Base-by-base conservation (phyloP, 176 grass and related monocot genomes). In the Cymbopogon citratus region DNA sequence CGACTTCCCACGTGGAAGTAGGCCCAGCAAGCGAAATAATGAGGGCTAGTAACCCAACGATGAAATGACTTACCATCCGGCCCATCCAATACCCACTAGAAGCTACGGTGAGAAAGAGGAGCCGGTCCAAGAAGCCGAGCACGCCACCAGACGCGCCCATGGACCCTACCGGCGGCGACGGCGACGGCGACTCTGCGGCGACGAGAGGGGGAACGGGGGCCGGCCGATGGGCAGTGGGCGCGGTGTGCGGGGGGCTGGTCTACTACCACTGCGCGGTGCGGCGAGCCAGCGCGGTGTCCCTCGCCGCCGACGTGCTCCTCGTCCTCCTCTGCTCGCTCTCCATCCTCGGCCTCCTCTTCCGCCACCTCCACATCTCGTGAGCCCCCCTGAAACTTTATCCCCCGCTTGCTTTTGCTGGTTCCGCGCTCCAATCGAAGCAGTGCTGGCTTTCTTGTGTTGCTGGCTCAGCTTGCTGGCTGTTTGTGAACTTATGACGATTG, bases 321-420 rank as follows among this genome's bases (percentile, higher is more conserved):
- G 90, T 99, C 79, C 92, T 99, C 67, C 92, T 99, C 63, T 99
- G 92, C 80, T 99, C 96, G 24, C 96, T 99, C 73, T 88, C 92
- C 68, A 93, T 99, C 83, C 85, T 99, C 63, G 96, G 92, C 40
- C 84, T 95, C 57, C 89, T 99, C 77, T 95, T 99, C 84, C 91
- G 92, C 59, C 93, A 99, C 91, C 88, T 99, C 9, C 90, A 90
- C 76, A 95, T 99, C 91, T 93, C 92, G 92, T 98, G 59, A 63
- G 93, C 33, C 11, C n/a, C n/a, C 23, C 33, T 3, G 9, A 12
- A 12, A 60, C 59, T 18, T 19, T 63, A 13, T 33, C 12, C 7
- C 28, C 23, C 7, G 2, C 48, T 60, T 56, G 18, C 5, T 72
- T 66, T 46, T 11, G 18, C 40, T 28, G 24, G 3, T 41, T 26